Conservation (phyloP, 2,329 filamentous ascomycete genomes). For the Tolypocladium inflatum region DNA sequence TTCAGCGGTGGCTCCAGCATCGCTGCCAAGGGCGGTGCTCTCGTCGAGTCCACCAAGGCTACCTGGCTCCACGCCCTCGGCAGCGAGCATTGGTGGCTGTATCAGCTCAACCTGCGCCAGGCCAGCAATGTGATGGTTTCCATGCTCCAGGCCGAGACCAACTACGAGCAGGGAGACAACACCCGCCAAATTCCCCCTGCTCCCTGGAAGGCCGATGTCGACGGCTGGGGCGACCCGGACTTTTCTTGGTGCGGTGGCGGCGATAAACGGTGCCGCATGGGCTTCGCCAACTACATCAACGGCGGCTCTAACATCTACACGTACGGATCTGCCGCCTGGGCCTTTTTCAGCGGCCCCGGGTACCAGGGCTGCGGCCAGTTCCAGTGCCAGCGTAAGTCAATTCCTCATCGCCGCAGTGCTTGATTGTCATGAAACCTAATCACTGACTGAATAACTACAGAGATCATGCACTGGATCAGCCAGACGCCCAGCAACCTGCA, state of each 20-base stretch:
- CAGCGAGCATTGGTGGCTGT: constrained; percentile 48
- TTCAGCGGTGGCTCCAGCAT: constrained; percentile 36
- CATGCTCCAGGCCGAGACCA: constrained; percentile 45
- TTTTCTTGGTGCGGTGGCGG: constrained; percentile 27
- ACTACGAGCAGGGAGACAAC: constrained; percentile 25
- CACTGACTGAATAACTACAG: constrained; percentile 1
- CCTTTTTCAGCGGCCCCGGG: constrained; percentile 30
- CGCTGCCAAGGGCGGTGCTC: constrained; percentile 36
- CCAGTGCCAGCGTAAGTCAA: constrained; percentile 21
- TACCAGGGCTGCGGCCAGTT: constrained; percentile 23
- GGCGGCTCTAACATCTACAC: constrained; percentile 30
- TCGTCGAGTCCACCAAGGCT: constrained; percentile 35
- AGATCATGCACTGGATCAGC: constrained; percentile 28
- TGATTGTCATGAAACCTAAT: background rate
- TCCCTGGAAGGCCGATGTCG: constrained; percentile 27
- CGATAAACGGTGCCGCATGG: constrained; percentile 32
- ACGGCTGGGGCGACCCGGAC: constrained; percentile 30
- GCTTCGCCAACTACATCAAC: constrained; percentile 29
- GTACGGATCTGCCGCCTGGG: constrained; percentile 33
- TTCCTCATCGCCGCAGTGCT: background rate
- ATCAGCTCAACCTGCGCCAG: constrained; percentile 44
- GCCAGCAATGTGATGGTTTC: constrained; percentile 40
- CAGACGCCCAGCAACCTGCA: constrained; percentile 27
- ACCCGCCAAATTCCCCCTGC: constrained; percentile 21
- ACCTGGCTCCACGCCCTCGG: constrained; percentile 39